Conservation (phyloP, 1,139 yeast genomes). For the Candida glucosophila region DNA sequence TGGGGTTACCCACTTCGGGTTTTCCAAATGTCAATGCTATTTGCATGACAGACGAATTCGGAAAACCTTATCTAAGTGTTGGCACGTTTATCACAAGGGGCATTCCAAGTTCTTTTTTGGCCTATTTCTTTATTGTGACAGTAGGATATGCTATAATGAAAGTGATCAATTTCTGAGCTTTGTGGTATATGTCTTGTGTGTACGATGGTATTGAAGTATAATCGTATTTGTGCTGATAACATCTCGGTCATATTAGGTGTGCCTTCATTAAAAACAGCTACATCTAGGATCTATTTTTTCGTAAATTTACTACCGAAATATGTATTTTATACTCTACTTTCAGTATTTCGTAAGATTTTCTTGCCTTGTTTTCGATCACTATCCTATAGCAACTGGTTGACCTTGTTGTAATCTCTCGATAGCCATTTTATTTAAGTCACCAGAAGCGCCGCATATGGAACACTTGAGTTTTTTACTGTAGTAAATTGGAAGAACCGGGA, state of each 20-base stretch:
- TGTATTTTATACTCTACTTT: too few relatives aligned
- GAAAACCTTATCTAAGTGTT: constrained; percentile 77
- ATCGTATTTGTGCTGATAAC: too few relatives aligned
- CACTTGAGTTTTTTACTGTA: constrained; percentile 31
- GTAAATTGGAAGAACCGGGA: constrained; percentile 37
- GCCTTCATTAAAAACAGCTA: too few relatives aligned
- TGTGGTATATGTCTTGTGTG: too few relatives aligned
- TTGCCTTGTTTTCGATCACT: too few relatives aligned
- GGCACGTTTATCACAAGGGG: constrained; percentile 80
- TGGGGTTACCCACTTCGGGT: constrained; percentile 95
- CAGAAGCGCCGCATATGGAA: constrained; percentile 37
- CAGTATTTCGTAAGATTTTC: too few relatives aligned
- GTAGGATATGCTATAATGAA: constrained; percentile 73
- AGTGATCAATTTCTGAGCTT: constrained; percentile 42
- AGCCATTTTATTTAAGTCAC: constrained; percentile 22
- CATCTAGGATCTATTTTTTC: too few relatives aligned
- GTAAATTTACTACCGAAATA: too few relatives aligned
- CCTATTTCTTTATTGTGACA: constrained; percentile 62
- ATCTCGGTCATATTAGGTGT: too few relatives aligned
- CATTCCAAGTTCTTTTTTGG: constrained; percentile 73
- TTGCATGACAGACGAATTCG: constrained; percentile 83
- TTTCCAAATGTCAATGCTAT: constrained; percentile 96
- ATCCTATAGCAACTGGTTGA: constrained; percentile 37
- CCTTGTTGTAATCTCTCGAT: constrained; percentile 27
- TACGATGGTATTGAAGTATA: too few relatives aligned